Evolutionary conservation across 768 basidiomycete species (phyloP).

Genomic region (Gymnopilus dilepis): DNA sequence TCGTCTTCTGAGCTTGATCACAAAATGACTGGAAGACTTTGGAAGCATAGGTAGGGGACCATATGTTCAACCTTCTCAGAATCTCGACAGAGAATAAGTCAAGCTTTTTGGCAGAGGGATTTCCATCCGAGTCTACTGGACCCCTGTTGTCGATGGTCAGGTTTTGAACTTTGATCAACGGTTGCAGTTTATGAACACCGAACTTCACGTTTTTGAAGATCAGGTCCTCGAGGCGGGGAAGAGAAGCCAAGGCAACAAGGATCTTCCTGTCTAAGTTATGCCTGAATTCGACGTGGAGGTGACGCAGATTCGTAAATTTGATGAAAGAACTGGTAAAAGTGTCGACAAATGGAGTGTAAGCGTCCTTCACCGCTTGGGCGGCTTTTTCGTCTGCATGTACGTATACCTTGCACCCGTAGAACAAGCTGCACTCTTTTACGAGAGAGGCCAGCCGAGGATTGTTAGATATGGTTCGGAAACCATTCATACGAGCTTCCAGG

Average conservation of each 20-base stretch:
- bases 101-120: not conserved
- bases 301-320: not conserved
- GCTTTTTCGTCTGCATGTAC: not conserved
- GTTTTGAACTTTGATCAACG: not conserved
- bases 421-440: not conserved
- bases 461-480: not conserved
- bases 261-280: not conserved
- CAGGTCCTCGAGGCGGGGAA: not conserved
- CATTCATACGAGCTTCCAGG: not conserved
- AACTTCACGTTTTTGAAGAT: not conserved
- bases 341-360: not conserved
- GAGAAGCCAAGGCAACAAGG: not conserved
- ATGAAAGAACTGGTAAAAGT: not conserved
- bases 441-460: not conserved
- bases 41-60: not conserved
- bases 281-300: not conserved
- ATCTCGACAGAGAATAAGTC: not conserved
- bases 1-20: too few relatives aligned
- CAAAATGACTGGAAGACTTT: not conserved
- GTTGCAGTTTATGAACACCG: not conserved
- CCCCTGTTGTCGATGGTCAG: not conserved
- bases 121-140: not conserved
- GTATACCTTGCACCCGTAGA: not conserved
- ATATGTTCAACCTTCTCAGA: not conserved
- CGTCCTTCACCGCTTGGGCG: not conserved